These are phyloP conservation scores for Penicillium longicatenatum DNA, from an alignment of 495 filamentous ascomycete genomes.

Conservation along the genomic window DNA sequence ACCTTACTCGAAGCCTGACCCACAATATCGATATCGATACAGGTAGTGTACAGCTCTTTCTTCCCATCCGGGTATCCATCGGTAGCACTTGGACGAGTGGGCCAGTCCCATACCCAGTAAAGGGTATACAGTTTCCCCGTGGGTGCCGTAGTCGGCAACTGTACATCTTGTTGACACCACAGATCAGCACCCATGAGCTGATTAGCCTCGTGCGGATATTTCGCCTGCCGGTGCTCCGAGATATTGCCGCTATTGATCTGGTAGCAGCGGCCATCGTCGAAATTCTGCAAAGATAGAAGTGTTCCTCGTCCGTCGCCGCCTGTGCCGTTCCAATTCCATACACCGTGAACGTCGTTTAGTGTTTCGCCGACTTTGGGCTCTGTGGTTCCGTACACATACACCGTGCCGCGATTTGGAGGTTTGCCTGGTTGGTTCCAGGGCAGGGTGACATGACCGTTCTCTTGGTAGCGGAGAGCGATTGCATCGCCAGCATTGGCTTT, in stretches of 20 bases:
- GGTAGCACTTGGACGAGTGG: constrained; percentile 51
- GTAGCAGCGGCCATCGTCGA: constrained; percentile 84
- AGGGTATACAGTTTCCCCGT: constrained; percentile 64
- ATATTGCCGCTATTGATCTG: constrained; percentile 61
- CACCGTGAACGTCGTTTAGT: constrained; percentile 66
- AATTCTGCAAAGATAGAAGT: constrained; percentile 72
- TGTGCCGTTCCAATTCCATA: constrained; percentile 74
- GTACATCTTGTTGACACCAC: constrained; percentile 77
- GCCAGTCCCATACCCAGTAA: constrained; percentile 96
- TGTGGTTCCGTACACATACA: constrained; percentile 83
- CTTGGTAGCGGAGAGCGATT: constrained; percentile 73
- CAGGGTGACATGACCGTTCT: constrained; percentile 86
- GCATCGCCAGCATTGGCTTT: constrained; percentile 65
- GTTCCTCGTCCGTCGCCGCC: constrained; percentile 74
- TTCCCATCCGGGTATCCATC: constrained; percentile 53
- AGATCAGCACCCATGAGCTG: constrained; percentile 54
- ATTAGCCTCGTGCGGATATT: constrained; percentile 49
- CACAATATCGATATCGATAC: constrained; percentile 72
- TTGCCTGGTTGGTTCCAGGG: constrained; percentile 60
- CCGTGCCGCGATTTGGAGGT: constrained; percentile 68
- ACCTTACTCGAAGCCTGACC: constrained; percentile 22
- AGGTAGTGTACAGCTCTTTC: constrained; percentile 77
- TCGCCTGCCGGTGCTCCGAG: constrained; percentile 51
- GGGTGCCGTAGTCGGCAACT: constrained; percentile 59
- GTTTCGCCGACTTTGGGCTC: constrained; percentile 61